phyloP scores from a whole-genome alignment of 805 yeast species.

The Priceomyces castillae region DNA sequence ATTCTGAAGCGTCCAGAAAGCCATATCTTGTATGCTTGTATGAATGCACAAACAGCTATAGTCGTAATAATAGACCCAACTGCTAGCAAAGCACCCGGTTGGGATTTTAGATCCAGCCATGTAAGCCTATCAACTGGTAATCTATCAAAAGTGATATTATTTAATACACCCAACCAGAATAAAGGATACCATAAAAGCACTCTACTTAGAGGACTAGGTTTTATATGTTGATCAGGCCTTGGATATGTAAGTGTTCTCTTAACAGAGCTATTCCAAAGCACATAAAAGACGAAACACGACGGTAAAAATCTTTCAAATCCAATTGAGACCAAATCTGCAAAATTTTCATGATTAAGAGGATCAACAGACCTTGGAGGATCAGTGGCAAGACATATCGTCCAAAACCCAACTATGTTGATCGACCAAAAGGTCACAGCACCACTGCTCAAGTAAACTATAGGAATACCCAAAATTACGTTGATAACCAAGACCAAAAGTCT shows the following conservation, averaged over 20 bases:
- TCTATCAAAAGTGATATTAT: conserved; percentile 84
- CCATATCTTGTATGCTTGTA: conserved; percentile 83
- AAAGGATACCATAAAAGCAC: conserved; percentile 69
- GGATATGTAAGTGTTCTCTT: conserved; percentile 42
- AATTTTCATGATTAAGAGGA: conserved; percentile 49
- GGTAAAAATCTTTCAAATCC: conserved; percentile 79
- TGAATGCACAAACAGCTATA: conserved; percentile 52
- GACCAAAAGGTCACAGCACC: conserved; percentile 54
- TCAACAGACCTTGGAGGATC: conserved; percentile 74
- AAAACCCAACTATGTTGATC: conserved; percentile 62
- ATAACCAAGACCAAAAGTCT: conserved; percentile 53
- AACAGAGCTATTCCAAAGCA: conserved; percentile 60
- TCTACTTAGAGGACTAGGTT: conserved; percentile 41
- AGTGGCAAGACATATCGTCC: conserved; percentile 74
- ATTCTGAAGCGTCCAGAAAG: conserved; percentile 62
- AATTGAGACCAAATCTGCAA: conserved; percentile 62
- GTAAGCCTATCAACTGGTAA: conserved; percentile 86
- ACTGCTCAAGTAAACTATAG: conserved; percentile 53
- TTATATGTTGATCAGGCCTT: conserved; percentile 4
- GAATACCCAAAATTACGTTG: conserved; percentile 62
- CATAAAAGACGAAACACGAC: conserved; percentile 63
- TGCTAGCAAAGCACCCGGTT: conserved; percentile 74
- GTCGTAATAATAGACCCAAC: conserved; percentile 48
- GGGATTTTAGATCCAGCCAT: conserved; percentile 62
- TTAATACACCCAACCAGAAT: conserved; percentile 81